Percentiles rank a stretch among this genome's conserved stretches.
Evolutionary conservation across 768 basidiomycete species (phyloP).

Genomic region (Lactarius vividus): DNA sequence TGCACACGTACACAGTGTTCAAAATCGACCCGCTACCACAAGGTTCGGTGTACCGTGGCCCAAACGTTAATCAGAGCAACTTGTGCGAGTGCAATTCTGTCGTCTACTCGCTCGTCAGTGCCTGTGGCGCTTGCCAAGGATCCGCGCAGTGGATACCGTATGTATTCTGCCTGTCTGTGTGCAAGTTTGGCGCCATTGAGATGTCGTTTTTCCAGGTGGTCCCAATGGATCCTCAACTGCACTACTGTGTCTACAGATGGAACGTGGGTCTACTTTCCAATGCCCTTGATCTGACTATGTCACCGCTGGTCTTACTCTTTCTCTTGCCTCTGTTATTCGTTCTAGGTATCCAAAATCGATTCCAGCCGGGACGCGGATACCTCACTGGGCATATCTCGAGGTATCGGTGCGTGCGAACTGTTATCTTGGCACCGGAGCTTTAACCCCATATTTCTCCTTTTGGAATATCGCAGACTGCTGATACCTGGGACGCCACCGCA

Average conservation of each 20-base stretch:
- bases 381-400: slow-evolving; percentile 10
- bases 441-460: not conserved
- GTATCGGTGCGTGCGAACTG: not conserved
- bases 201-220: slow-evolving; percentile 6
- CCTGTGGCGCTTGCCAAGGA: slow-evolving; percentile 3
- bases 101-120: slow-evolving; percentile 13
- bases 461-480: not conserved
- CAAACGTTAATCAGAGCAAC: not conserved
- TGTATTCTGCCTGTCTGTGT: not conserved
- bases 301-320: not conserved
- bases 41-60: not conserved
- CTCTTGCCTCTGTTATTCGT: not conserved
- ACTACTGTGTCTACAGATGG: not conserved
- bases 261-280: not conserved
- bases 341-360: not conserved
- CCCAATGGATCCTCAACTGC: not conserved
- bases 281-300: not conserved
- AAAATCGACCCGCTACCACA: not conserved
- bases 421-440: not conserved
- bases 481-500: not conserved
- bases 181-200: not conserved
- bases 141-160: not conserved
- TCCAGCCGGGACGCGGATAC: not conserved
- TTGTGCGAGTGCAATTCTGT: slow-evolving; percentile 10
- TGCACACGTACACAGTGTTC: not conserved